Base-by-base conservation (phyloP, 2,329 filamentous ascomycete species). In the Podosphaera xanthii region DNA sequence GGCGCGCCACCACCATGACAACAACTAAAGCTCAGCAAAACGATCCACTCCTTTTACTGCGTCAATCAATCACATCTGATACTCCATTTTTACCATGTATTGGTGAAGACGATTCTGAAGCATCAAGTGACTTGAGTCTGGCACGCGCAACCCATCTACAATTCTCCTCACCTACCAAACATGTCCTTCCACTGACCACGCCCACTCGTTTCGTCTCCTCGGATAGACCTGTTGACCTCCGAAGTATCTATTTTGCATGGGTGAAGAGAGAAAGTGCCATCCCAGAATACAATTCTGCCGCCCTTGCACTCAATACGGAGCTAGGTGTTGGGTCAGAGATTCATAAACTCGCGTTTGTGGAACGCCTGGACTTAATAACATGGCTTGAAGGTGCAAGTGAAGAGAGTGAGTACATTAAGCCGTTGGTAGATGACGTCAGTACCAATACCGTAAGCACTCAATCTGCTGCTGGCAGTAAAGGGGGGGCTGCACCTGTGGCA, bases 181-280 rank as follows among this genome's bases (percentile, higher is more conserved):
- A 81, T 59, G 76, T 81, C 4, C 77, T 94, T 60, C 76, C 84
- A 0, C 79, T 95, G 64, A 81, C 80, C 57, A 77, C 79, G 12
- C 77, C 83, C 8, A 98, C 92, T 64, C 87, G 92, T 66, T 97
- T 97, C 74, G 78, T 86, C 61, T 90, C 87, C n/a, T 79, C 80
- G 60, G 80, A 80, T 55, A 75, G 77, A 59, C 77, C 84, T 3
- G 83, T 95, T 67, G 87, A 96, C 69, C 76, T 98, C 65, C 88
- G 92, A 69, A 92, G 86, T 70, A 91, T 96, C 72, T 96, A 91
- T 75, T 95, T 97, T 69, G 89, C 89, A 59, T 98, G 89, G 88
- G 77, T 87, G 67, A 94, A 96, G 73, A 88, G 89, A 71, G 91
- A 97, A 73, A 82, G 85, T 59, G 82, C 85, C 59, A 89, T 94